Conservation (phyloP, 2,329 filamentous ascomycete species). For the Colletotrichum plurivorum region DNA sequence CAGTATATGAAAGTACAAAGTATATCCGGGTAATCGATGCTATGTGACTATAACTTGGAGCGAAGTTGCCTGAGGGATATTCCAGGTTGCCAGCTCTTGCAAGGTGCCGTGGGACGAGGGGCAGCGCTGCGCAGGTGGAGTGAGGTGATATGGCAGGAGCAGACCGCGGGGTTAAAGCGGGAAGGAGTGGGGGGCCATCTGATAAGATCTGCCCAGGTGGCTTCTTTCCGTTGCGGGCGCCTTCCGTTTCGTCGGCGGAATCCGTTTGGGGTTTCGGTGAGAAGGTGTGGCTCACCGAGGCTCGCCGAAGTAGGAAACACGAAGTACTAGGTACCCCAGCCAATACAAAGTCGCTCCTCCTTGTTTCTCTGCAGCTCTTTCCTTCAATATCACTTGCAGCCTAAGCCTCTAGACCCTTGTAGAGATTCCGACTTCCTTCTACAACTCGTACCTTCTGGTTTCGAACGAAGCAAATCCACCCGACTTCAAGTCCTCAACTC, state of each 20-base stretch:
- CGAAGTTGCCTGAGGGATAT: constrained; percentile 19
- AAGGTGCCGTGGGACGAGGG: background rate
- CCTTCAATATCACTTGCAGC: no score
- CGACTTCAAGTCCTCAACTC: no score
- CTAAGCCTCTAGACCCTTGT: no score
- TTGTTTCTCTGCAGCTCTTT: no score
- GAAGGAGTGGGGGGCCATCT: constrained; percentile 20
- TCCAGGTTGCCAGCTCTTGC: constrained; percentile 3
- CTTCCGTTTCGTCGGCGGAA: background rate
- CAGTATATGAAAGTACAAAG: background rate
- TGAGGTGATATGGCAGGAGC: background rate
- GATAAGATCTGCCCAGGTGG: constrained; percentile 27
- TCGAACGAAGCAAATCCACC: no score
- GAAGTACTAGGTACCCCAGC: no score
- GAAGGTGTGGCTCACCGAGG: background rate
- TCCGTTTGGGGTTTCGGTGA: background rate
- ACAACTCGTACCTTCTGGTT: no score
- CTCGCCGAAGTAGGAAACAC: no score
- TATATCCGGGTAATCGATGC: background rate
- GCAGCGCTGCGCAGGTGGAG: background rate
- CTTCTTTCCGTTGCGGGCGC: background rate
- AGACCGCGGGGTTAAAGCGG: constrained; percentile 36
- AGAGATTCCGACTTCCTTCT: no score
- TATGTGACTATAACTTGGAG: background rate
- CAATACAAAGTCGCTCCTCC: background rate